Percentiles rank a stretch among this genome's conserved stretches.
phyloP scores from a whole-genome alignment of 164 flowering plant genomes.

The Dillenia turbinata region DNA sequence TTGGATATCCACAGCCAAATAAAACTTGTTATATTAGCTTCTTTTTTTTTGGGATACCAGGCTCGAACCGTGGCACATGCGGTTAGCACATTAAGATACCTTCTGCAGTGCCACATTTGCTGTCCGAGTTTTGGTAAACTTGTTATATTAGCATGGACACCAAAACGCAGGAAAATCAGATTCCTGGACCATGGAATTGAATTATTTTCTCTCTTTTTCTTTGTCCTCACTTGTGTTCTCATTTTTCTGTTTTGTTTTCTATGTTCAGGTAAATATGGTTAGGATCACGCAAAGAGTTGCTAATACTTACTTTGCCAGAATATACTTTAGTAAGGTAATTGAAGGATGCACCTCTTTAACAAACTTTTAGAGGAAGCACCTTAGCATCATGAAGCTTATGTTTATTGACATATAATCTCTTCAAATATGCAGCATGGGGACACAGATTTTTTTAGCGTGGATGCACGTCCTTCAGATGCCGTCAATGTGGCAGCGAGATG shows the following conservation, averaged over 20 bases:
- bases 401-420: constrained; percentile 6
- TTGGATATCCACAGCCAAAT: too few species aligned
- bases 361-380: background rate
- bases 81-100: too few species aligned
- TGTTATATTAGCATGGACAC: too few species aligned
- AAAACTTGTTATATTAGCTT: too few species aligned
- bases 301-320: constrained; percentile 60
- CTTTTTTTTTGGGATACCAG: too few species aligned
- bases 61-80: too few species aligned
- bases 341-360: background rate
- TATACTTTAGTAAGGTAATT: constrained; percentile 63
- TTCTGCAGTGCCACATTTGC: too few species aligned
- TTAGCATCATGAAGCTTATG: background rate
- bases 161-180: background rate
- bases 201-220: background rate
- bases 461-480: constrained; percentile 93
- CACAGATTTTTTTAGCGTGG: constrained; percentile 44
- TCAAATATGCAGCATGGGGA: constrained; percentile 56
- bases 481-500: constrained; percentile 74
- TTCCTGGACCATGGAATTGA: background rate
- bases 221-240: background rate
- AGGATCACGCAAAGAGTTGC: constrained; percentile 66
- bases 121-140: too few species aligned
- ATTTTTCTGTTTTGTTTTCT: background rate
- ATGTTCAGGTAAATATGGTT: constrained; percentile 63